phyloP scores from a whole-genome alignment of 805 yeast species.

The Starmerella davenportii region DNA sequence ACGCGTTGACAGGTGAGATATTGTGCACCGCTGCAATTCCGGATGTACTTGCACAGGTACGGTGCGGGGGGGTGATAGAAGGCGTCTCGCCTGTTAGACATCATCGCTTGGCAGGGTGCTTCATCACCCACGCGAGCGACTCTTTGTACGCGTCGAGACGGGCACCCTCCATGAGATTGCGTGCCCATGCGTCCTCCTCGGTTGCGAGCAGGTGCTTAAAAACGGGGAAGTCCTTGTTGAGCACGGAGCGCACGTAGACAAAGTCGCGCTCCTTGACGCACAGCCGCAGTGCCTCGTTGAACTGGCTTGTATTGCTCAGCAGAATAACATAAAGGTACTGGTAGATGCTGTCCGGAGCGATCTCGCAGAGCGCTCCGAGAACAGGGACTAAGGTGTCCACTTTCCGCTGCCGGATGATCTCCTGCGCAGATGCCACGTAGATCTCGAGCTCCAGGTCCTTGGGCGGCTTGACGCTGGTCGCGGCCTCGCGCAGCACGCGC shows the following conservation, averaged over 20 bases:
- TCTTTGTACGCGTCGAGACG: not conserved
- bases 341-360: conserved; percentile 1
- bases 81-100: too few relatives aligned
- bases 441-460: conserved; percentile 2
- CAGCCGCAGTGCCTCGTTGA: conserved; percentile 3
- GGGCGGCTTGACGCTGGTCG: not conserved
- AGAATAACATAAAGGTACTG: conserved; percentile 1
- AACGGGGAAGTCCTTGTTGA: conserved; percentile 5
- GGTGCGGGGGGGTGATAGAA: too few relatives aligned
- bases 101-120: not conserved
- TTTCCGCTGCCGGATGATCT: conserved; percentile 2
- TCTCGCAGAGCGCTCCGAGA: conserved; percentile 2
- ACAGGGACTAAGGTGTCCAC: conserved; percentile 4
- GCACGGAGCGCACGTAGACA: conserved; percentile 4
- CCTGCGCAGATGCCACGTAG: conserved; percentile 4
- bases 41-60: too few relatives aligned
- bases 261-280: not conserved
- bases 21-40: too few relatives aligned
- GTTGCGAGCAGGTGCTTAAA: not conserved
- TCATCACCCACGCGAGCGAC: not conserved
- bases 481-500: conserved; percentile 9
- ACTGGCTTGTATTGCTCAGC: conserved; percentile 6
- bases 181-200: not conserved
- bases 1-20: too few relatives aligned
- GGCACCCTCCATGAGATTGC: conserved; percentile 4